phyloP scores from a whole-genome alignment of 2,329 filamentous ascomycete species.

The Penicillium palitans region DNA sequence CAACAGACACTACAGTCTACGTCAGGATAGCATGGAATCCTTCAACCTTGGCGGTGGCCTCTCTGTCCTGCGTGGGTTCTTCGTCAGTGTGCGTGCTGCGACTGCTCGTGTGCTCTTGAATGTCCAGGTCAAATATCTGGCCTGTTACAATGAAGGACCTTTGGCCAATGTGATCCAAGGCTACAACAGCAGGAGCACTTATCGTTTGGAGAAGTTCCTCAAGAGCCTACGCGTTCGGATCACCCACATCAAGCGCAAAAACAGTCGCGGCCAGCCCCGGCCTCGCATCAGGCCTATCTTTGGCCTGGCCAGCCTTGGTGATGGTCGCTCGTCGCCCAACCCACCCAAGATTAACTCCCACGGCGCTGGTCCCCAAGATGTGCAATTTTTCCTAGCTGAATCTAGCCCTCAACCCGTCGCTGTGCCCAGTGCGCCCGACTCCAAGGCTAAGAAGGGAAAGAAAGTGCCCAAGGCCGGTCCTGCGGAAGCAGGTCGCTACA shows the following conservation, averaged over 20 bases:
- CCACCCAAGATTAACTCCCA: conserved; percentile 37
- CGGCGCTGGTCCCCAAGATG: conserved; percentile 54
- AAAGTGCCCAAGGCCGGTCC: conserved; percentile 31
- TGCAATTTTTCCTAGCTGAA: conserved; percentile 55
- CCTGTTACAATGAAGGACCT: conserved; percentile 55
- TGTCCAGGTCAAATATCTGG: conserved; percentile 61
- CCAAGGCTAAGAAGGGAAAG: conserved; percentile 33
- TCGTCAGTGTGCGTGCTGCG: conserved; percentile 60
- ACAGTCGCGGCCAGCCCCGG: conserved; percentile 34
- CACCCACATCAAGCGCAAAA: conserved; percentile 43
- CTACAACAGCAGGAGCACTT: conserved; percentile 20
- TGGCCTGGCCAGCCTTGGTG: conserved; percentile 44
- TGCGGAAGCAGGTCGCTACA: conserved; percentile 43
- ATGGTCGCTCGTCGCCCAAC: conserved; percentile 38
- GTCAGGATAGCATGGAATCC: conserved; percentile 33
- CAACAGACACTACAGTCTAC: conserved; percentile 55
- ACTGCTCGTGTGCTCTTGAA: conserved; percentile 61
- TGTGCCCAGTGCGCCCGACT: conserved; percentile 3
- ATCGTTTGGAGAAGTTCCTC: conserved; percentile 37
- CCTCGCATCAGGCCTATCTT: conserved; percentile 49
- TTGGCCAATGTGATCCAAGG: conserved; percentile 42
- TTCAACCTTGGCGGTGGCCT: conserved; percentile 53
- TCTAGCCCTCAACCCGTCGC: conserved; percentile 16
- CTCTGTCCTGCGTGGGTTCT: conserved; percentile 61
- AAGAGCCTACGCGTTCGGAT: conserved; percentile 44